Base-by-base conservation (phyloP, 176 grass and related monocot species). In the Poa annua region DNA sequence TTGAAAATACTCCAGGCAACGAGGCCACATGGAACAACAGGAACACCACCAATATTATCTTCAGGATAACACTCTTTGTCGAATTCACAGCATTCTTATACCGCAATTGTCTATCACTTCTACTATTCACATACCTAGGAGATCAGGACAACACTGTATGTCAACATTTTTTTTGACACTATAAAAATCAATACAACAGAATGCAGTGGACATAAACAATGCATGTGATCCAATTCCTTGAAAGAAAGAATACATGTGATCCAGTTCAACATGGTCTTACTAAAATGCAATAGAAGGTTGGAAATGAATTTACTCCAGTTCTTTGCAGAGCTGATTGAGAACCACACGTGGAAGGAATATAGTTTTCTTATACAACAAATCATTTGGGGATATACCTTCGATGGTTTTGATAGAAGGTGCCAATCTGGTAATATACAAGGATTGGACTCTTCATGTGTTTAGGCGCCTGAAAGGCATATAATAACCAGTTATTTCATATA, bases 391-490 rank as follows among this genome's bases (percentile, higher is more conserved):
- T 83, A 36, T 95, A 98, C 92, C 92, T 86, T 44, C 87, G 85
- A 85, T 98, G 96, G 74, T 98, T 98, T 38, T 98, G 96, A 83
- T 98, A 95, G 85, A 98, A 95, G 73, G 90, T 80, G 34, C 90
- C 89, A 0, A 95, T 91, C 86, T 95, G 84, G 52, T 98, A 98
- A 79, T 98, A 95, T 50, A 98, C 62, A 34, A 93, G 76, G 84
- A 98, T 83, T 71, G 90, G 92, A 66, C 88, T 91, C 54, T 88
- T 91, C 92, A 93, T 95, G 14, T 66, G 42, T 84, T 90, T 98
- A 38, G 92, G 87, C 10, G 91, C 89, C 96, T 98, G 75, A 78
- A 90, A 87, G 21, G 52, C 84, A 70, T 75, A 51, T 45, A 77
- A 34, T 6, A 66, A 36, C 6, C 14, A 66, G 11, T 56, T 85